phyloP scores from a whole-genome alignment of 164 flowering plant species.

The Chimonanthus praecox region DNA sequence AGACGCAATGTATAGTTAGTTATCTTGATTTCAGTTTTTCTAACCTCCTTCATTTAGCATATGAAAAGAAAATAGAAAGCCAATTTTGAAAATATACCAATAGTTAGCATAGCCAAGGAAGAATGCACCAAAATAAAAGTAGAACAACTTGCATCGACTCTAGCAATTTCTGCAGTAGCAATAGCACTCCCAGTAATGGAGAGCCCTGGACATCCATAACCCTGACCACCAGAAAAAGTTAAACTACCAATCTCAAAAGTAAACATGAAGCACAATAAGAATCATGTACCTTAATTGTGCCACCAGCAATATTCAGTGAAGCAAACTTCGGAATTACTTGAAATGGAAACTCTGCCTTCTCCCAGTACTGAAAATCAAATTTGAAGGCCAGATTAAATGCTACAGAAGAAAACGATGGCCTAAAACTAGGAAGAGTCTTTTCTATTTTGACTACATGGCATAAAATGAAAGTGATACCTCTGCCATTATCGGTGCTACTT shows the following conservation, averaged over 20 bases:
- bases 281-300: conserved; percentile 68
- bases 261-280: neutral
- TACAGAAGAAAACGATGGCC: neutral
- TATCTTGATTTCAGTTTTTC: neutral
- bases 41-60: neutral
- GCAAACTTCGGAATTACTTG: conserved; percentile 78
- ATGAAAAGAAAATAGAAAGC: neutral
- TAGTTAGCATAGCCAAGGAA: conserved; percentile 91
- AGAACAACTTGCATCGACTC: conserved; percentile 97
- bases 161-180: conserved; percentile 71
- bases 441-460: neutral
- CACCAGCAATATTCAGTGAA: conserved; percentile 66
- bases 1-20: conserved; percentile 1
- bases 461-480: conserved; percentile 37
- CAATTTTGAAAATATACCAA: conserved; percentile 43
- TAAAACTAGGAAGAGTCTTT: neutral
- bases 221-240: conserved; percentile 37
- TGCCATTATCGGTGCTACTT: conserved; percentile 82
- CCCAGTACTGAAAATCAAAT: conserved; percentile 69
- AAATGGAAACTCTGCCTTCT: conserved; percentile 96
- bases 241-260: conserved; percentile 4
- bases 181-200: conserved; percentile 77
- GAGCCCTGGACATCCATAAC: conserved; percentile 90
- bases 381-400: neutral
- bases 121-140: conserved; percentile 94